Base-by-base conservation (phyloP, 2,329 filamentous ascomycete species). In the Beauveria sp. region DNA sequence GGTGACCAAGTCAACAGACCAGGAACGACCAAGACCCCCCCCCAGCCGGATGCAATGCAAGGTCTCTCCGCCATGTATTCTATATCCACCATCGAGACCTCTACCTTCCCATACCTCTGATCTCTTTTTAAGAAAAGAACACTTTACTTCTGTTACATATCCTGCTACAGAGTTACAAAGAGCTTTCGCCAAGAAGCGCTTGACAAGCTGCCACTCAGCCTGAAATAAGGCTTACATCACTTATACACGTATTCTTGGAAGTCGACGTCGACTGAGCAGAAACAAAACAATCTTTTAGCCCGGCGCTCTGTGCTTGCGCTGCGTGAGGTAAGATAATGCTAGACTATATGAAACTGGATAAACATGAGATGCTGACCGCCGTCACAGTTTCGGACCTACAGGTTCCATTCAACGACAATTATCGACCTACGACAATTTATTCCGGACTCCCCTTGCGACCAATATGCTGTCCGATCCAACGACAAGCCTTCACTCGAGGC, bases 261-360 rank as follows among this genome's bases (percentile, higher is more conserved):
- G 75, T 77, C 78, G 70, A 70, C 70, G 66, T 71, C 74, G 76
- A 78, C 79, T 83, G 81, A 80, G 76, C 71, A 77, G 77, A 70
- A 79, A 72, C 65, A 54, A 46, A 71, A 70, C 64, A 67, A 69
- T 72, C 66, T 66, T 71, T 69, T 78, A 81, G 87, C 88, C 89
- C 88, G 88, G 88, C 88, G 85, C 83, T 82, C 85, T 87, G 86
- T 77, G 87, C 87, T 90, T 88, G 87, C 86, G 83, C 86, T 91
- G 88, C 87, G 88, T 87, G 88, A 92, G 88, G 89, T 91, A 75
- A 68, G 78, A 52, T 24, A 28, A 50, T 38, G 31, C n/a, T 26
- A 60, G 51, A 51, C 38, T 48, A 51, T 34, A 38, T 22, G 18
- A 49, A 48, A 26, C 26, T 40, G 18, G 22, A 48, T 20, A 16